These are phyloP conservation scores for Gaultheria prostrata DNA, from an alignment of 148 eudicot species.

Conservation along the genomic window DNA sequence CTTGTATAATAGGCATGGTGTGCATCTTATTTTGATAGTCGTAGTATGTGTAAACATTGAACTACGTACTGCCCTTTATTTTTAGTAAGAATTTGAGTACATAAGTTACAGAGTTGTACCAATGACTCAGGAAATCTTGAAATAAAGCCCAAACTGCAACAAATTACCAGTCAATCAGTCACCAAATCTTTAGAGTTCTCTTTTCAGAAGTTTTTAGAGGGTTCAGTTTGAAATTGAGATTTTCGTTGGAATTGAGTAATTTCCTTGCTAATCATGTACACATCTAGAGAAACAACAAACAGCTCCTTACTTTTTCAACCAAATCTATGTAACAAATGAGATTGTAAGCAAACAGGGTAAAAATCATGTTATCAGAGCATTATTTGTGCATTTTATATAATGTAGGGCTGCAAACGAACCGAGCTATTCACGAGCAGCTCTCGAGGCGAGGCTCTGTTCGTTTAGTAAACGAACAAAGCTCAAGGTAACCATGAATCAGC, in stretches of 20 bases:
- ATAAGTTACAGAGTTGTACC: not conserved
- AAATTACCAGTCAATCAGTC: not conserved
- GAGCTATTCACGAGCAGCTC: not conserved
- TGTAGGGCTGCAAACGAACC: not conserved
- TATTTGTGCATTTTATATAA: not conserved
- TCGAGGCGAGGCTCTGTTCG: too few relatives aligned
- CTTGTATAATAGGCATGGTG: not conserved
- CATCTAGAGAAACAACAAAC: too few relatives aligned
- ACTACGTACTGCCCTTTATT: not conserved
- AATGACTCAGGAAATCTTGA: not conserved
- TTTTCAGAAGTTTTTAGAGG: too few relatives aligned
- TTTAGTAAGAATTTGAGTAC: not conserved
- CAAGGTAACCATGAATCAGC: not conserved
- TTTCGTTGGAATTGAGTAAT: not conserved
- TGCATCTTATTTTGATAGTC: not conserved
- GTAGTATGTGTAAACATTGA: not conserved
- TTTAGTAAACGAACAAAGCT: too few relatives aligned
- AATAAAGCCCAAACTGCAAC: too few relatives aligned
- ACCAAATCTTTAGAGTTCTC: not conserved
- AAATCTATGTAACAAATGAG: not conserved
- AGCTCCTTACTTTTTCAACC: too few relatives aligned
- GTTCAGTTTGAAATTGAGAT: not conserved
- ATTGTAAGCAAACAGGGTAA: not conserved
- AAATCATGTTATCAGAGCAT: not conserved
- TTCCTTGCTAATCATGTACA: too few relatives aligned